phyloP scores from a whole-genome alignment of 352 stramenopile genomes.

The Globisporangium rhizosaccharum region DNA sequence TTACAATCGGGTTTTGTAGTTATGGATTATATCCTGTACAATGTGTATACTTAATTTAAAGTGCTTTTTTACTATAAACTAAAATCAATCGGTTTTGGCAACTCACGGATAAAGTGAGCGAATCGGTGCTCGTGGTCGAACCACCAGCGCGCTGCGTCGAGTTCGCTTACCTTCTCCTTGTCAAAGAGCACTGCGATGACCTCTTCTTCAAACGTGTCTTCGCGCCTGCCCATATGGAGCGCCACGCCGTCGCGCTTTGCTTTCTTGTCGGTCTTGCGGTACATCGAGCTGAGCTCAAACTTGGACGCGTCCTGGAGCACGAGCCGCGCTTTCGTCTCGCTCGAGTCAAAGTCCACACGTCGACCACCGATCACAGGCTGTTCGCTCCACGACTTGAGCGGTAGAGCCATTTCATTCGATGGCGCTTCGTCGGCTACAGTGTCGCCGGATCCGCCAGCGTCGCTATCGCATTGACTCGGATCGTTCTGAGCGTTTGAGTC shows the following conservation, averaged over 20 bases:
- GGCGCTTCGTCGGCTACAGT: neutral
- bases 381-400: constrained; percentile 44
- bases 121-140: constrained; percentile 67
- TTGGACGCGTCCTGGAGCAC: constrained; percentile 63
- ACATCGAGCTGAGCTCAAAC: constrained; percentile 82
- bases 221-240: constrained; percentile 62
- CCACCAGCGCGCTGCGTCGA: constrained; percentile 72
- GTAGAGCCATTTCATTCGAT: neutral
- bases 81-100: constrained; percentile 9
- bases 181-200: constrained; percentile 82
- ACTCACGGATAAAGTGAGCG: constrained; percentile 14
- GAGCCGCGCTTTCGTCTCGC: constrained; percentile 68
- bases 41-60: too few species aligned
- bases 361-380: constrained; percentile 41
- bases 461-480: constrained; percentile 6
- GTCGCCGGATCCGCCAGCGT: neutral
- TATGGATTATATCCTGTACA: too few species aligned
- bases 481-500: neutral
- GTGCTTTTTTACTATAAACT: neutral
- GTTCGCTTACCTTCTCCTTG: constrained; percentile 77
- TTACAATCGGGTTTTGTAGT: too few species aligned
- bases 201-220: constrained; percentile 76
- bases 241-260: constrained; percentile 68
- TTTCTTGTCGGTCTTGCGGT: constrained; percentile 79
- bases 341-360: constrained; percentile 62